Conservation (phyloP, 1,284 basidiomycete genomes). For the Austropuccinia psidii region DNA sequence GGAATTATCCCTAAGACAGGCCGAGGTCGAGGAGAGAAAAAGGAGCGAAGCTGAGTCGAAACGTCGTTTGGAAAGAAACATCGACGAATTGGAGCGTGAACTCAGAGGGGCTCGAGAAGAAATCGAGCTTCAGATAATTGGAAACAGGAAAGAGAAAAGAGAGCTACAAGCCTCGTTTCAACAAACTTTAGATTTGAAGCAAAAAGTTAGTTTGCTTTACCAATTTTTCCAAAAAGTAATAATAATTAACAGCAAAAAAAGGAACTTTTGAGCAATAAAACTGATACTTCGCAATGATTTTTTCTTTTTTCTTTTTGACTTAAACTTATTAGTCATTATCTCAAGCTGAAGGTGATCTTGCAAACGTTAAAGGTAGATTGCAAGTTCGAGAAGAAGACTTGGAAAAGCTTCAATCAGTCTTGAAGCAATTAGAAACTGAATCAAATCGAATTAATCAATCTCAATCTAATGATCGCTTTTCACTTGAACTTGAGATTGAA, state of each 20-base stretch:
- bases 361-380: constrained; percentile 57
- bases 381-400: constrained; percentile 56
- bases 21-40: constrained; percentile 18
- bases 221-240: neutral
- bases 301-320: neutral
- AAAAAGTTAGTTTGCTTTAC: neutral
- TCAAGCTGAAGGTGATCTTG: constrained; percentile 54
- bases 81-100: constrained; percentile 49
- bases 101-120: constrained; percentile 43
- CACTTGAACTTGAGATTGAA: constrained; percentile 83
- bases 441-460: constrained; percentile 65
- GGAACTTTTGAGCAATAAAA: neutral
- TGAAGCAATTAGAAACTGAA: constrained; percentile 59
- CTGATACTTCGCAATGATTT: neutral
- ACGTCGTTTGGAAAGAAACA: constrained; percentile 48
- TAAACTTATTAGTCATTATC: constrained; percentile 46
- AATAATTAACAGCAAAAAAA: neutral
- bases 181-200: constrained; percentile 45
- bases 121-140: constrained; percentile 48
- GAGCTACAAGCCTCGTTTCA: constrained; percentile 47
- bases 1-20: constrained; percentile 57
- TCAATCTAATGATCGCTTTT: constrained; percentile 72
- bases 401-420: constrained; percentile 61
- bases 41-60: constrained; percentile 38
- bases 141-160: constrained; percentile 49